Evolutionary conservation across 2,329 filamentous ascomycete genomes (phyloP).

Genomic region (Talaromyces pinophilus): DNA sequence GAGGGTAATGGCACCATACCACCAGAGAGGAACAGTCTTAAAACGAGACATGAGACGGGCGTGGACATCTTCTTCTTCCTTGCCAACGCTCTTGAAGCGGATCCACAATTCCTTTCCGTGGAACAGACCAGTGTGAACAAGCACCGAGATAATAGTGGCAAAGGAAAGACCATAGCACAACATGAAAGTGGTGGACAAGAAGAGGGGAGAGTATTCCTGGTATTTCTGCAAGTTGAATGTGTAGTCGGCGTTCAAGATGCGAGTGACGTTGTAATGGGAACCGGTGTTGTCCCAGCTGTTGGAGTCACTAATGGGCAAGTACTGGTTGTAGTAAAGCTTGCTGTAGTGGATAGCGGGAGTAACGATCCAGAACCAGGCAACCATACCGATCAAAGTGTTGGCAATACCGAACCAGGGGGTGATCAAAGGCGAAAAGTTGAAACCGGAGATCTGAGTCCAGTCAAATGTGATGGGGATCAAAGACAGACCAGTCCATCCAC

Average conservation of each 20-base stretch:
- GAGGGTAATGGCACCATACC: constrained; percentile 54
- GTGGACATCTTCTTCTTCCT: constrained; percentile 57
- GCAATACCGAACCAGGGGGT: constrained; percentile 73
- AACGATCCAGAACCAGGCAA: constrained; percentile 65
- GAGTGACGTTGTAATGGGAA: constrained; percentile 62
- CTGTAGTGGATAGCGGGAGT: constrained; percentile 64
- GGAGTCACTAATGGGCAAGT: constrained; percentile 69
- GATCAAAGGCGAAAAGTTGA: constrained; percentile 67
- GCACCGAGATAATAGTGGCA: constrained; percentile 67
- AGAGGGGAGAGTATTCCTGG: constrained; percentile 62
- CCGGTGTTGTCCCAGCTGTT: constrained; percentile 72
- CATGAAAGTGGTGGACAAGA: constrained; percentile 69
- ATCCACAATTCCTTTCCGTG: constrained; percentile 67
- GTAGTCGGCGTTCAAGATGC: constrained; percentile 62
- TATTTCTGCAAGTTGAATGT: constrained; percentile 66
- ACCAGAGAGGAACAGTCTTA: constrained; percentile 58
- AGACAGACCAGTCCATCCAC: constrained; percentile 66
- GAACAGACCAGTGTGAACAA: constrained; percentile 69
- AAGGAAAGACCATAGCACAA: constrained; percentile 71
- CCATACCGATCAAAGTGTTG: constrained; percentile 69
- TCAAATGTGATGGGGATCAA: constrained; percentile 73
- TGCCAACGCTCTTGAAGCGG: constrained; percentile 61
- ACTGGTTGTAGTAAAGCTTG: constrained; percentile 64
- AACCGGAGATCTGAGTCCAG: constrained; percentile 72
- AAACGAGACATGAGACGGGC: constrained; percentile 60